Conservation (phyloP, 768 basidiomycete species). For the Leccinellum luteum region DNA sequence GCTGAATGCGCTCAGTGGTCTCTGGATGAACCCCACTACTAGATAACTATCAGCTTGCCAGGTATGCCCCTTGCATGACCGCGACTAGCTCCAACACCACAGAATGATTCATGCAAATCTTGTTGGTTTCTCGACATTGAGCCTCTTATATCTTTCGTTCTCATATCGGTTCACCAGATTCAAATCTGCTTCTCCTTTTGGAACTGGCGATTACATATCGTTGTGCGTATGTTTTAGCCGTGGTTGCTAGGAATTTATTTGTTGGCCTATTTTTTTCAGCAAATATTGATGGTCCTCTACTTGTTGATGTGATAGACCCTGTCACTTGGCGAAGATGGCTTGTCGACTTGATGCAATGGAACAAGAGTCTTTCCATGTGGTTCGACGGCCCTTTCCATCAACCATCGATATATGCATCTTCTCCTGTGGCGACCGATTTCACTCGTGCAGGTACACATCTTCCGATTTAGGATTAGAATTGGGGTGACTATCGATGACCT, state of each 20-base stretch:
- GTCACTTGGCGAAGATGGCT: too few relatives aligned
- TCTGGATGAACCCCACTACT: slow-evolving; percentile 9
- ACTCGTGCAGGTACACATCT: not conserved
- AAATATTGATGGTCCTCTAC: too few relatives aligned
- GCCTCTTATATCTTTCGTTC: not conserved
- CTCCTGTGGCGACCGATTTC: not conserved
- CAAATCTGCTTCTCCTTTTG: too few relatives aligned
- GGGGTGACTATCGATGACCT: not conserved
- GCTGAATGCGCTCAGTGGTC: slow-evolving; percentile 15
- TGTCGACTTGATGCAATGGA: too few relatives aligned
- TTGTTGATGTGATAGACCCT: too few relatives aligned
- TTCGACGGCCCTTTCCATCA: too few relatives aligned
- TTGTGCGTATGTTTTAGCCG: too few relatives aligned
- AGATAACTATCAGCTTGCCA: not conserved
- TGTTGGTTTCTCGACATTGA: slow-evolving; percentile 10
- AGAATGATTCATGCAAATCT: slow-evolving; percentile 30
- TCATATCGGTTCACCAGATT: slow-evolving; percentile 5
- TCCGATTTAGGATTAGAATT: not conserved
- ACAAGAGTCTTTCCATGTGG: too few relatives aligned
- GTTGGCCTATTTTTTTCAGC: too few relatives aligned
- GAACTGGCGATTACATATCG: too few relatives aligned
- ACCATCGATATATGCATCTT: not conserved
- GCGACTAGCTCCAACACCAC: slow-evolving; percentile 21
- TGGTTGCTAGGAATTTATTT: too few relatives aligned
- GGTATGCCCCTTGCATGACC: slow-evolving; percentile 7